Base-by-base conservation (phyloP, 2,329 filamentous ascomycete species). In the Aspergillus hortae region DNA sequence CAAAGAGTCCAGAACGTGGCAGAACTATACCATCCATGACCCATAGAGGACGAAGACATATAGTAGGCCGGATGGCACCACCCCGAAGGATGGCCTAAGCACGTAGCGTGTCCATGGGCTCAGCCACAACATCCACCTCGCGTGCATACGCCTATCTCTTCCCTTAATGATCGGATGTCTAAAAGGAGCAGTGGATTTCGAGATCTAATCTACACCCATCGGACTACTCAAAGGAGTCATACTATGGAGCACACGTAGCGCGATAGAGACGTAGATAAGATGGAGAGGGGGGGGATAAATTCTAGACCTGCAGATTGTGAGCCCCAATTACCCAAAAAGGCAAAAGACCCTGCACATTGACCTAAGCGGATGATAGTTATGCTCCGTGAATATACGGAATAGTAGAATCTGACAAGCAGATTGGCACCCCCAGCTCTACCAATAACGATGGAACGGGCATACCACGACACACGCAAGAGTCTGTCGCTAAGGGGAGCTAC, bases 201-300 rank as follows among this genome's bases (percentile, higher is more conserved):
- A 23, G 15, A 23, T 44, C 41, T 21, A n/a, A 44, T 25, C 41
- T 44, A 1, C 41, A 9, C 11, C 6, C 19, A 25, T 23, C 41
- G 41, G 41, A 44, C 19, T 23, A 5, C 41, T 44, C n/a, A 44
- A 44, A 44, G 41, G 41, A 44, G 41, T 44, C 41, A 9, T 44
- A 25, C 23, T 44, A n/a, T 7, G n/a, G 15, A 44, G 41, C 41
- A 4, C 41, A 4, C 10, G 33, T 9, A 35, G 33, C 33, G 33
- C 33, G 33, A 35, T 35, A 12, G 6, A 35, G 9, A 35, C 5
- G 2, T 23, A 35, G 33, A 35, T 35, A 35, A 35, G 33, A 7
- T 35, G 33, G 6, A 44, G 11, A 44, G 25, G 6, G 4, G 1
- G 10, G 41, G 41, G 25, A 44, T 21, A 11, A 21, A 44, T 23